Base-by-base conservation (phyloP, 768 basidiomycete species). In the Lentinus brumalis region DNA sequence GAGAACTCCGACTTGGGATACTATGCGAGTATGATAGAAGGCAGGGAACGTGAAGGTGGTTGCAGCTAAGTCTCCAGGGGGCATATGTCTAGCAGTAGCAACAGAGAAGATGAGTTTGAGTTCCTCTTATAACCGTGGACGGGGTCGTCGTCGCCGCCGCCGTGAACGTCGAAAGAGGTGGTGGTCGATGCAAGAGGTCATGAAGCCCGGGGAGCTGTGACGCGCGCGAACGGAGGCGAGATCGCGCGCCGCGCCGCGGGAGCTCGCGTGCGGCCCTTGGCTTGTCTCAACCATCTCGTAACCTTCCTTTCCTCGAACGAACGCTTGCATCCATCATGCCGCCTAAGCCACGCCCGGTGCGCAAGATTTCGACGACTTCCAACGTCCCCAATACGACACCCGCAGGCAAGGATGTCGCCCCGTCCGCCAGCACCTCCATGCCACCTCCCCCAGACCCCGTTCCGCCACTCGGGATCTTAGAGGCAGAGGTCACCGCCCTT, bases 401-500 rank as follows among this genome's bases (percentile, higher is more conserved):
- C 11, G 39, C 53, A 38, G 60, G 66, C 39, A 67, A 72, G 52
- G 76, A 78, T 53, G 70, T 71, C 15, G 46, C 46, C 26, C n/a
- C 46, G 26, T 18, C 21, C 5, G 9, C 46, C 6, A 70, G 69
- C 40, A 67, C 66, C 0, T 68, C 80, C 2, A 87, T 88, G 83
- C 82, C 82, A 5, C 86, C 87, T 3, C 81, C 82, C 1, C 81
- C 82, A 8, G 73, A 72, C 46, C 82, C 83, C 53, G 73, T 71
- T 8, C 67, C 64, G 16, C 75, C 74, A 12, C 67, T 68, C 54
- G 71, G 73, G 4, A 81, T 86, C 15, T 73, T 93, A 3, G 84
- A 88, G 50, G 80, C 83, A n/a, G 91, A 93, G 73, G 78, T 86
- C 62, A 77, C 77, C 38, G 86, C 84, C 0, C 70, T 93, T 49